phyloP scores from a whole-genome alignment of 345 rosid genomes.

The Syzygium grande region DNA sequence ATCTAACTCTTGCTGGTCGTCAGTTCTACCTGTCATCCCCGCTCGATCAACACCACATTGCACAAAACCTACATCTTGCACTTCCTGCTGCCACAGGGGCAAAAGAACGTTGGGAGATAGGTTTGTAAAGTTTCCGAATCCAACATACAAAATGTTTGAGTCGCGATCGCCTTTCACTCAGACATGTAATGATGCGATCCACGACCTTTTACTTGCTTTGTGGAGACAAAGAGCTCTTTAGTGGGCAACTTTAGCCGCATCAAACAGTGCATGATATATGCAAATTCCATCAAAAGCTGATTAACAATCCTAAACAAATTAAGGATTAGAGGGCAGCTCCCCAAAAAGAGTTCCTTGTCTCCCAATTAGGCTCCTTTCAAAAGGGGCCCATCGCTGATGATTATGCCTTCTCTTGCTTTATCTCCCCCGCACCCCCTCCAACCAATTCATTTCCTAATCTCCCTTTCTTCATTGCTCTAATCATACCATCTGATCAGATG shows the following conservation, averaged over 20 bases:
- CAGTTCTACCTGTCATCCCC: neutral
- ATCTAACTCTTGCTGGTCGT: neutral
- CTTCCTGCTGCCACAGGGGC: neutral
- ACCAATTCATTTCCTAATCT: conserved; percentile 3
- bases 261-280: neutral
- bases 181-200: conserved; percentile 28
- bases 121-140: neutral
- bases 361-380: conserved; percentile 24
- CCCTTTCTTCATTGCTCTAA: conserved; percentile 9
- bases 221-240: conserved; percentile 14
- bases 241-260: neutral
- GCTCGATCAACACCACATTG: neutral
- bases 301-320: neutral
- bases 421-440: conserved; percentile 9
- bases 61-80: neutral
- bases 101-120: neutral
- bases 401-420: conserved; percentile 9
- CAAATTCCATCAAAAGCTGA: neutral
- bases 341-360: conserved; percentile 18
- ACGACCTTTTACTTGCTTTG: conserved; percentile 14
- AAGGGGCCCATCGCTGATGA: conserved; percentile 21
- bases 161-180: neutral
- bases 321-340: neutral
- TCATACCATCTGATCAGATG: neutral
- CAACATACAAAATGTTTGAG: neutral